Evolutionary conservation across 495 filamentous ascomycete genomes (phyloP).

Genomic region (Podospora didyma): DNA sequence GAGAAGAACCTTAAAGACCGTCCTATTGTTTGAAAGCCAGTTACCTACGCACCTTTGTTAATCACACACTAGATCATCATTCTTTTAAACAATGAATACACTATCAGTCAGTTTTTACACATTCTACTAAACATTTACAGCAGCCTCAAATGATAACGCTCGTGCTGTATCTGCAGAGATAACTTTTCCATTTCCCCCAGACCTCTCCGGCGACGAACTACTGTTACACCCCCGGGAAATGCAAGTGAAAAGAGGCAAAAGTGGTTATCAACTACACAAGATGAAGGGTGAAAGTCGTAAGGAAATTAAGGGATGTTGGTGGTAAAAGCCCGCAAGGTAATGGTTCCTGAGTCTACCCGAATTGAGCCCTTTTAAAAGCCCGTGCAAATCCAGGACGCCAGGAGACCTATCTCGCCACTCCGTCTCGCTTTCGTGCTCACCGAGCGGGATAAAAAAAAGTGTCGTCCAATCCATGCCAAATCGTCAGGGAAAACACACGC

Average conservation of each 20-base stretch:
- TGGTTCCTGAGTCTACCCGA: constrained; percentile 27
- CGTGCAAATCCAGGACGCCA: constrained; percentile 32
- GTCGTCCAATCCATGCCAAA: constrained; percentile 30
- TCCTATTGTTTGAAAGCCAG: too few relatives aligned
- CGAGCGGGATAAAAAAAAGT: constrained; percentile 18
- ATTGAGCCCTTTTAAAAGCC: constrained; percentile 20
- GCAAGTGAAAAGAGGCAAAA: constrained; percentile 29
- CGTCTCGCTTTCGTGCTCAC: constrained; percentile 24
- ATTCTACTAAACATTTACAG: too few relatives aligned
- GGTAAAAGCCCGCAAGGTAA: constrained; percentile 28
- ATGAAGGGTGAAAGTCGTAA: constrained; percentile 24
- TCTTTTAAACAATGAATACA: too few relatives aligned
- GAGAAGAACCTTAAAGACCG: too few relatives aligned
- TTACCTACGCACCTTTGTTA: too few relatives aligned
- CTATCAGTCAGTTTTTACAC: too few relatives aligned
- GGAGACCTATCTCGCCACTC: constrained; percentile 27
- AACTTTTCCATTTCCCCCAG: constrained; percentile 36
- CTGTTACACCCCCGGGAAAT: constrained; percentile 36
- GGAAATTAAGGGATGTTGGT: constrained; percentile 31
- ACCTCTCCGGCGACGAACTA: constrained; percentile 33
- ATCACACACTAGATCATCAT: too few relatives aligned
- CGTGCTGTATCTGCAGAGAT: constrained; percentile 13
- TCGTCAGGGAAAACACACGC: constrained; percentile 30
- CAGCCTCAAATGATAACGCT: constrained; percentile 1
- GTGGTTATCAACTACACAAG: constrained; percentile 22